Evolutionary conservation across 2,329 filamentous ascomycete species (phyloP), one percentile per base, ranked within the genome.

Genomic region (Sporothrix mexicana): DNA sequence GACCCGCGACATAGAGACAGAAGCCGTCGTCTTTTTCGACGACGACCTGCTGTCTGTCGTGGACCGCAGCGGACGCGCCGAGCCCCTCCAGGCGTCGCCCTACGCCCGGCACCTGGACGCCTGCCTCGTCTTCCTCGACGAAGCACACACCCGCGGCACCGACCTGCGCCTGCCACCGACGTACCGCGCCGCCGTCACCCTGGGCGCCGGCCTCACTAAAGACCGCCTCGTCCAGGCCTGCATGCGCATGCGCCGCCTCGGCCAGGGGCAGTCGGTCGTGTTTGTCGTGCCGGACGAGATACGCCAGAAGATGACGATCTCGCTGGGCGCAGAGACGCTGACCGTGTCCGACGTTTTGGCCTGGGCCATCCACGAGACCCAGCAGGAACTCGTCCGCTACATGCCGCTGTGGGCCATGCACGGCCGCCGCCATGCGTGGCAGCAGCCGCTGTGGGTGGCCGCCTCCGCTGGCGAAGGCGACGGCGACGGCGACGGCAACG

Each of bases 231-330:
- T 90, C 0, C 92, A 94, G 85, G 90, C 90, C 0, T 92, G 90
- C 73, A 93, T 92, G 89, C 80, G 92, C n/a, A 89, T 94, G 87
- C 80, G 91, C 12, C 88, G 90, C 73, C 83, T 95, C 0, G 92
- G 90, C 0, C 81, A 88, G 2, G 90, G 90, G 0, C 91, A 94
- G 75, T 89, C 88, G 0, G 85, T 93, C 0, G 81, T 87, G 0
- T 93, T 93, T 69, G 88, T 85, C 71, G 80, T 89, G 0, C 85
- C 89, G 0, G 77, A 83, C 0, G 91, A 93, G 73, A 88, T 93
- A 3, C 80, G 86, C 12, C 79, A 77, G 0, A 88, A 87, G 73
- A 89, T 92, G 17, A 0, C 75, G 80, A n/a, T 3, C 30, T 1
- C 57, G 77, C 0, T 73, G 59, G n/a, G 70, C 62, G 0, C 0